Base-by-base conservation (phyloP, 495 filamentous ascomycete species). In the Penicillium macrosclerotiorum region DNA sequence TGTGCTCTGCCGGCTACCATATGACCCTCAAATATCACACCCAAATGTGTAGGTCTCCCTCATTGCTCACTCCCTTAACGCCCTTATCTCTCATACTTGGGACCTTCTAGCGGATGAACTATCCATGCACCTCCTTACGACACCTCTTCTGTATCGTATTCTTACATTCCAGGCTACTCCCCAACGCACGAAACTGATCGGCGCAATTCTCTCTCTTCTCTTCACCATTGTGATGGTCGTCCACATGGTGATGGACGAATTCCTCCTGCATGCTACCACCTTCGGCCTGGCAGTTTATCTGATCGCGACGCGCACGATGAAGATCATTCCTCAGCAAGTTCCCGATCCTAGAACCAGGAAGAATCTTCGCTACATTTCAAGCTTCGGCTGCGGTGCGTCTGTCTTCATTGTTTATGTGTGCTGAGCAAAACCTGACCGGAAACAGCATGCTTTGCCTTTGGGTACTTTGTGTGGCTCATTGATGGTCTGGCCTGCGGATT, bases 21-120 rank as follows among this genome's bases (percentile, higher is more conserved):
- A 62, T 64, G 55, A 67, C 57, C 11, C 42, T 67, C 11, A 67
- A 64, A 51, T 67, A 67, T 35, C 60, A 64, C 33, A 67, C 63
- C 0, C 60, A 67, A 23, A 67, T 67, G 63, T 62, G 63, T 67
- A 55, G 1, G 55, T 49, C 13, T 30, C 14, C 5, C 5, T 3
- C 18, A 1, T 19, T 33, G 3, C 20, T 4, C 6, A n/a, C 26
- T 13, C 6, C 14, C 3, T 1, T n/a, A 17, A n/a, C 37, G 4
- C 12, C 19, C n/a, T 30, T 19, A 26, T 29, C 4, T 9, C 29
- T 38, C 20, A 42, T 7, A 5, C 5, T 0, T 25, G 14, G 23
- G 8, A 8, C 25, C 16, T 7, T 26, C 25, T 24, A 66, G 60
- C 60, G 50, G 63, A 67, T 37, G 63, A 67, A 34, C 37, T 67